Conservation (phyloP, 75 land plant genomes). For the Larix kaempferi region DNA sequence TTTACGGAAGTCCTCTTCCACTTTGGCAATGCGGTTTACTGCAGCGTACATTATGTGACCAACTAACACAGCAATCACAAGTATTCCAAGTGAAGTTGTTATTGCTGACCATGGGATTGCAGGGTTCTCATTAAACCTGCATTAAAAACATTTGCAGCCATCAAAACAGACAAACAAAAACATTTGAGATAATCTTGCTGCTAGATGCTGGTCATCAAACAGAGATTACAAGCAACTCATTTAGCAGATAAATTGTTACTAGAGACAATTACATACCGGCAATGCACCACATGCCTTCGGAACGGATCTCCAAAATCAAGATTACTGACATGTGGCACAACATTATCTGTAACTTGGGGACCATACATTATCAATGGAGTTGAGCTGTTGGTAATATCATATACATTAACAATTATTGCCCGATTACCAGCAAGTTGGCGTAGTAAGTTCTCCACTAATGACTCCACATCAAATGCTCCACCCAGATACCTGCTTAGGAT, state of each 20-base stretch:
- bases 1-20: constrained; percentile 57
- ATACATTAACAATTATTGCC: constrained; percentile 59
- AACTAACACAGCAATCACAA: constrained; percentile 44
- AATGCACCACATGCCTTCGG: constrained; percentile 66
- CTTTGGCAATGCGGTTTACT: constrained; percentile 52
- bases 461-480: constrained; percentile 66
- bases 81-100: constrained; percentile 40
- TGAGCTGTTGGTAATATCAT: constrained; percentile 55
- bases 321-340: constrained; percentile 30
- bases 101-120: constrained; percentile 65
- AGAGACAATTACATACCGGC: constrained; percentile 39
- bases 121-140: constrained; percentile 46
- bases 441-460: constrained; percentile 62
- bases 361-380: constrained; percentile 63
- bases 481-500: constrained; percentile 50
- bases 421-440: constrained; percentile 62
- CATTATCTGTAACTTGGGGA: constrained; percentile 30
- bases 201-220: not conserved
- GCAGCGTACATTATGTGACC: constrained; percentile 59
- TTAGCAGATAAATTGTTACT: constrained; percentile 2
- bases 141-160: not conserved
- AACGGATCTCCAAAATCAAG: constrained; percentile 66
- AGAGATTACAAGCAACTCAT: not conserved
- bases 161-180: not conserved
- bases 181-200: constrained; percentile 1